Base-by-base conservation (phyloP, 1,284 basidiomycete species). In the Malassezia equina region DNA sequence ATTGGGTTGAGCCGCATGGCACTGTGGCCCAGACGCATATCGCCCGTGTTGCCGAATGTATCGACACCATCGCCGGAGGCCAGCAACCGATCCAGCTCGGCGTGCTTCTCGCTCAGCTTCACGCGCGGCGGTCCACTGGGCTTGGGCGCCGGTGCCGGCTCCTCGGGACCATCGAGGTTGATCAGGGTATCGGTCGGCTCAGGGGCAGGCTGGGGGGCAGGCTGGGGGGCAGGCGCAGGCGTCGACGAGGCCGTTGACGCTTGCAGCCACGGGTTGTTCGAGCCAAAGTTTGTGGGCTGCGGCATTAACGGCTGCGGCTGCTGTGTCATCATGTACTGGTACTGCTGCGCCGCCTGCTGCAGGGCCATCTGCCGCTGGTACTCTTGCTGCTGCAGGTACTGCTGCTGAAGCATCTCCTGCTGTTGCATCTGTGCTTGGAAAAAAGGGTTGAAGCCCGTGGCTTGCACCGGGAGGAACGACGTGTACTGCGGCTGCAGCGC, bases 211-310 rank as follows among this genome's bases (percentile, higher is more conserved):
- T 47, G 17, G 15, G 32, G 32, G 4, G 32, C 32, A 13, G 32
- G 32, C 15, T n/a, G n/a, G n/a, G n/a, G n/a, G n/a, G 48, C 32
- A 33, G 32, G 62, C 12, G 34, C 46, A 23, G 36, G 0, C 57
- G 42, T 3, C 47, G 44, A 6, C 59, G 31, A 4, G 31, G 31
- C 11, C 4, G 48, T 24, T 9, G 53, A 51, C 29, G 39, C 46
- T 7, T 33, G 9, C 47, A 67, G 60, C 66, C 66, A 95, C 0
- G 91, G 91, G 75, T 96, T 96, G 80, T 96, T 96, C 40, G 88
- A 88, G 13, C 90, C 89, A 63, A 81, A 81, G 4, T 79, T 79
- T 1, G 81, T 83, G 19, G 77, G 79, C 61, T 83, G 81, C 6
- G 81, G 77, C 55, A 78, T 68, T 2, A 74, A 43, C 15, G 62